Base-by-base conservation (phyloP, 2,329 filamentous ascomycete species). In the Paraphoma sp. region DNA sequence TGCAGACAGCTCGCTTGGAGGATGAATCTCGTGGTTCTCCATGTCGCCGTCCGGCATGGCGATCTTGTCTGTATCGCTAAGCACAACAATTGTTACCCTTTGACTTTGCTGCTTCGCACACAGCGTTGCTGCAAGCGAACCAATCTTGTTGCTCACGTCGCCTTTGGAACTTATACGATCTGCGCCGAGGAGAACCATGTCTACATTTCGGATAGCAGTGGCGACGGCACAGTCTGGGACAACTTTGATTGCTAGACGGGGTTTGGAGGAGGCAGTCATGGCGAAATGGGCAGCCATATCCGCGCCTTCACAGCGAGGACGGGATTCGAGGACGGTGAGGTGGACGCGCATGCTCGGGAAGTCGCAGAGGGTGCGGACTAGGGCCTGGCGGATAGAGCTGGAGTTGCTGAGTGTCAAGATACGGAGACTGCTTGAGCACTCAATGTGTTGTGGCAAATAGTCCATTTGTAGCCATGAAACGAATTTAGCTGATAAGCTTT, bases 71-170 rank as follows among this genome's bases (percentile, higher is more conserved):
- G 81, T 77, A 52, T 88, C 85, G 44, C 83, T 83, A 4, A 90
- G 61, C 0, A 86, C 83, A 2, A 89, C 71, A 0, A 88, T 77
- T 54, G 80, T 82, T 10, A 76, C 79, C 0, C 57, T 56, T 0
- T 81, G 79, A 4, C 81, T 79, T 3, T 84, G 71, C 48, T 83
- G 71, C 51, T 80, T 84, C 7, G 84, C 83, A 48, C 83, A 80
- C 1, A 89, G 76, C 0, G 86, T 80, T 1, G 84, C 82, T 1
- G 86, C 82, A 6, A 90, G 72, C 1, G 86, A 88, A 0, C 88
- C 88, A 0, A 82, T 86, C 72, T 90, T 91, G 74, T 90, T 91
- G 70, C 83, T 86, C 16, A 90, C 84, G 30, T 84, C 82, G 1
- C 87, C 88, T 0, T 76, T 69, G 0, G 76, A 70, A 11, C 84